phyloP scores from a whole-genome alignment of 495 filamentous ascomycete genomes.

The Trichocladium antarcticum region DNA sequence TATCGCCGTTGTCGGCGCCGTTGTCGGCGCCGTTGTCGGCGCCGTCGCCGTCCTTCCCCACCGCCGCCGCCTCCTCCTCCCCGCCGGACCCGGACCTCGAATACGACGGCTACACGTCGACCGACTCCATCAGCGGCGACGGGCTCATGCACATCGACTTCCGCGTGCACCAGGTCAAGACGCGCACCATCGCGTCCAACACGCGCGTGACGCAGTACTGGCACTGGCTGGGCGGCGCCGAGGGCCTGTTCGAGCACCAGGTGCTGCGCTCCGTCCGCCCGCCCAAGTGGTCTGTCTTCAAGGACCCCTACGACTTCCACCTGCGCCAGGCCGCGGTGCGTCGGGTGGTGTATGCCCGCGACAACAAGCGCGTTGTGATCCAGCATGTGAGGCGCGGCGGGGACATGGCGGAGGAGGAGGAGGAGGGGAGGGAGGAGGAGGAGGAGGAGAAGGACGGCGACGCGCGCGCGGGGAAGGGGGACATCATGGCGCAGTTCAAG shows the following conservation, averaged over 20 bases:
- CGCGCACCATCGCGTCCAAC: slow-evolving; percentile 28
- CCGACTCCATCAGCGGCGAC: slow-evolving; percentile 33
- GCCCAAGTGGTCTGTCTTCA: slow-evolving; percentile 37
- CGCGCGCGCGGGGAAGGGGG: slow-evolving; percentile 19
- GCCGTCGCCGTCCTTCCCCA: too few relatives aligned
- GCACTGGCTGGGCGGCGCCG: slow-evolving; percentile 28
- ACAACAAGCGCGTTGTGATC: slow-evolving; percentile 26
- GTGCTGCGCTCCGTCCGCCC: slow-evolving; percentile 33
- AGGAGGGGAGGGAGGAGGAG: too few relatives aligned
- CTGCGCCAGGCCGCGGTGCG: slow-evolving; percentile 28
- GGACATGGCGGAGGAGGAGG: too few relatives aligned
- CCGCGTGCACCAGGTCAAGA: slow-evolving; percentile 39
- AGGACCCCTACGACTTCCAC: slow-evolving; percentile 38
- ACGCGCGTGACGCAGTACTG: slow-evolving; percentile 39
- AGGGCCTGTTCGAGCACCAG: slow-evolving; percentile 30
- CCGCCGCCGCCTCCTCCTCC: background rate
- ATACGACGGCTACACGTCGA: slow-evolving; percentile 34
- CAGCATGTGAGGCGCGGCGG: slow-evolving; percentile 12
- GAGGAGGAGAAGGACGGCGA: background rate
- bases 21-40: too few relatives aligned
- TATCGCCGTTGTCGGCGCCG: too few relatives aligned
- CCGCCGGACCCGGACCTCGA: slow-evolving; percentile 19
- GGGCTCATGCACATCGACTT: slow-evolving; percentile 34
- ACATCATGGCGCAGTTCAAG: slow-evolving; percentile 36
- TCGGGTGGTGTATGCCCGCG: slow-evolving; percentile 28